phyloP scores from a whole-genome alignment of 129 eudicot genomes.

The Gnaphalium uliginosum region DNA sequence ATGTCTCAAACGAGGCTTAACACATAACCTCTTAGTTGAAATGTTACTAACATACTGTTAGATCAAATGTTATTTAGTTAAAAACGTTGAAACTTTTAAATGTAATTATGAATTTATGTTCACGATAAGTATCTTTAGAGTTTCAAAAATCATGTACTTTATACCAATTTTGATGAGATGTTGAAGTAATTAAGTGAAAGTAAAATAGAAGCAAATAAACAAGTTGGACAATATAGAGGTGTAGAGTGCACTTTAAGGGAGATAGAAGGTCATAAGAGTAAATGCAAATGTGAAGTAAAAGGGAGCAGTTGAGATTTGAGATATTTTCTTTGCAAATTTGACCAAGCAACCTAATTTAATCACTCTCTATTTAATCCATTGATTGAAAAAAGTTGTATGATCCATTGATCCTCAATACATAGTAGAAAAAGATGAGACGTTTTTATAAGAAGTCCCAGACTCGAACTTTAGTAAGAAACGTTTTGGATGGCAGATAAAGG shows the following conservation, averaged over 20 bases:
- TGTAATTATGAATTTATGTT: not conserved
- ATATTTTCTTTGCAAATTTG: conserved; percentile 25
- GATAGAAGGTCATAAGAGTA: conserved; percentile 14
- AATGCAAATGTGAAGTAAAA: conserved; percentile 26
- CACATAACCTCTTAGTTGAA: no score
- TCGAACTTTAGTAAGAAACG: no score
- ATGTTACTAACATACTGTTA: no score
- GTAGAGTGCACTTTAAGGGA: conserved; percentile 2
- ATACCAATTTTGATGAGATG: not conserved
- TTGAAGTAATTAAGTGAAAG: not conserved
- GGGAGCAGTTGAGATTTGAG: conserved; percentile 21
- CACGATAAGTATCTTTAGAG: not conserved
- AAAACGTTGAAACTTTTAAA: not conserved
- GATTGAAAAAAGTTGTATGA: not conserved
- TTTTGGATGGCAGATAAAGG: no score
- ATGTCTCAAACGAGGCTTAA: not conserved
- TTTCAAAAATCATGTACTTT: not conserved
- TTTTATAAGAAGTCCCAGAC: no score
- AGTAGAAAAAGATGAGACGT: not conserved
- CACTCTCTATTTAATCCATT: not conserved
- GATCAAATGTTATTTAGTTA: no score
- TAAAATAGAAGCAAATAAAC: conserved; percentile 7
- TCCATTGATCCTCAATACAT: no score
- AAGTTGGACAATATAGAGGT: conserved; percentile 4
- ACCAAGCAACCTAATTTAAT: conserved; percentile 18